Percentiles rank a stretch among this genome's conserved stretches.
phyloP scores from a whole-genome alignment of 768 basidiomycete genomes.

The Lactarius pseudohatsudake region DNA sequence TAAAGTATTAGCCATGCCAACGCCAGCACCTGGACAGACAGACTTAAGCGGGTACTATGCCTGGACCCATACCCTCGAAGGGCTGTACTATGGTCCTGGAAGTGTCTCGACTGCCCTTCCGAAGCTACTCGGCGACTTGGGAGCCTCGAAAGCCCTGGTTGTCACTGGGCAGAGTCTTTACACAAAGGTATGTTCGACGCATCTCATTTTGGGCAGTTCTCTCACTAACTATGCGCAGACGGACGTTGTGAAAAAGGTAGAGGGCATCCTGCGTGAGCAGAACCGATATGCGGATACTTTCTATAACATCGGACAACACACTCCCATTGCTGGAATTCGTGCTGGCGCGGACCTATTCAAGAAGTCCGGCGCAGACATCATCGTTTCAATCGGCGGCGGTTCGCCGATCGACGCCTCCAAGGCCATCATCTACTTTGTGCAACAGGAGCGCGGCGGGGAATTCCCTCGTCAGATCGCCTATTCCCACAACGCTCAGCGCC shows the following conservation, averaged over 20 bases:
- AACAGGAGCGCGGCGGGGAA: slow-evolving; percentile 52
- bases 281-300: slow-evolving; percentile 68
- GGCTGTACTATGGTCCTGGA: slow-evolving; percentile 72
- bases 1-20: slow-evolving; percentile 12
- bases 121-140: slow-evolving; percentile 52
- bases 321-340: slow-evolving; percentile 65
- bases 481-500: slow-evolving; percentile 80
- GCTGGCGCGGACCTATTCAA: slow-evolving; percentile 56
- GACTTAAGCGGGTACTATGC: slow-evolving; percentile 57
- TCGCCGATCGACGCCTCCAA: slow-evolving; percentile 80
- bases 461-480: slow-evolving; percentile 70
- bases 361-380: slow-evolving; percentile 58
- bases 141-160: slow-evolving; percentile 62
- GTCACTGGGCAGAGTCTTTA: slow-evolving; percentile 71
- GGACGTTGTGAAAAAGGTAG: slow-evolving; percentile 56
- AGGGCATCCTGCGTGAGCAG: slow-evolving; percentile 53
- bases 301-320: slow-evolving; percentile 70
- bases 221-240: slow-evolving; percentile 42
- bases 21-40: slow-evolving; percentile 6
- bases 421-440: slow-evolving; percentile 62
- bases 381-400: slow-evolving; percentile 77
- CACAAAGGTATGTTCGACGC: slow-evolving; percentile 48
- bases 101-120: slow-evolving; percentile 62
- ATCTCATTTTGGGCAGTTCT: neutral
- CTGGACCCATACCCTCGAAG: slow-evolving; percentile 66